Base-by-base conservation (phyloP, 1,284 basidiomycete genomes). In the Prillingera fragicola region DNA sequence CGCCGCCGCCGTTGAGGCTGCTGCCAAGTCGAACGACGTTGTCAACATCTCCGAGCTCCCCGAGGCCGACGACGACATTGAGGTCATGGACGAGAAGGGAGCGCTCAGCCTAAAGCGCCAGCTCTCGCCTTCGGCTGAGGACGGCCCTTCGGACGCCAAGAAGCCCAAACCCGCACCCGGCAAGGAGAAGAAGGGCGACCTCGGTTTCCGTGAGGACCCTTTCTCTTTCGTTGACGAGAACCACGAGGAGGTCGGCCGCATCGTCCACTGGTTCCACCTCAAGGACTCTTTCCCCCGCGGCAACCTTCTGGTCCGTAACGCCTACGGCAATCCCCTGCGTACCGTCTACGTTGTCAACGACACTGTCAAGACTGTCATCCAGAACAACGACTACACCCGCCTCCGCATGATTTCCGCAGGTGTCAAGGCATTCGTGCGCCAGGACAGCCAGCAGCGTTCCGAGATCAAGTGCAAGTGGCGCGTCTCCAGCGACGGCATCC, bases 311-410 rank as follows among this genome's bases (percentile, higher is more conserved):
- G 89, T 96, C 13, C 83, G 95, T 50, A 96, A 94, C 67, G 82
- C 86, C 1, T 78, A 75, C 23, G 88, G 87, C 27, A 82, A 85
- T 22, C 72, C 76, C 14, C 77, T 85, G 18, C 83, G 92, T 32
- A 85, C 87, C 7, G 77, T 97, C 39, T 97, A 97, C 75, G 77
- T 97, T 52, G 84, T 86, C 42, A 95, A 94, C 58, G 80, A 84
- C 58, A 74, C 86, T 51, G 85, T 92, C 58, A 87, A 85, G 69
- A 73, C 77, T 14, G 77, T 98, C 51, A 78, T 97, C 48, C 65
- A 77, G 37, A 77, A 83, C 64, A 97, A 97, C 64, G 84, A 91
- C 68, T 92, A 85, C 64, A 79, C 81, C 29, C 81, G 83, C 21
- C 77, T 97, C 45, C 83, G 95, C 2, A 80, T 98, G 46, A 84